Conservation (phyloP, 2,329 filamentous ascomycete species). For the Phyllosticta ampelicida region DNA sequence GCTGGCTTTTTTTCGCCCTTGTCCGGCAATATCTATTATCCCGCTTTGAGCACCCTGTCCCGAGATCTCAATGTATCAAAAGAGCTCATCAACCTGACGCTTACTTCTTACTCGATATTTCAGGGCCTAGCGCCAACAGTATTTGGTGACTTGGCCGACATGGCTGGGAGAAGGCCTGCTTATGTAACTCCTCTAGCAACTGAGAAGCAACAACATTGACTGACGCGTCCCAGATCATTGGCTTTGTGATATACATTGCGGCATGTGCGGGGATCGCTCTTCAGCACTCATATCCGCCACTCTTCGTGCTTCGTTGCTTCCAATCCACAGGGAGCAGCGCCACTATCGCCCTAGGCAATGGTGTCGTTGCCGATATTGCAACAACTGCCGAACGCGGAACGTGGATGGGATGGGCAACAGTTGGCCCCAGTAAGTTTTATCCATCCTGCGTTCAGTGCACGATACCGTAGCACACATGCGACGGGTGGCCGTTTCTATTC, state of each 20-base stretch:
- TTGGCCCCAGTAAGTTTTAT: slow-evolving; percentile 5
- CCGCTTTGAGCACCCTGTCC: slow-evolving; percentile 16
- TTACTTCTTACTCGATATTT: slow-evolving; percentile 38
- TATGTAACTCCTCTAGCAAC: slow-evolving; percentile 21
- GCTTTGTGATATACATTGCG: slow-evolving; percentile 23
- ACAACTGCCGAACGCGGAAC: slow-evolving; percentile 31
- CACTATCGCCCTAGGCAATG: slow-evolving; percentile 31
- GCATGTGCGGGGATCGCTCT: slow-evolving; percentile 26
- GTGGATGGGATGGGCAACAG: slow-evolving; percentile 30
- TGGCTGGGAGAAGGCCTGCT: slow-evolving; percentile 39
- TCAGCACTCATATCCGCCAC: slow-evolving; percentile 22
- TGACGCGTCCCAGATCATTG: slow-evolving; percentile 22
- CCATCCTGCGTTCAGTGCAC: slow-evolving; percentile 16
- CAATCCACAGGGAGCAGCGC: slow-evolving; percentile 30
- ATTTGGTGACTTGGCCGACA: slow-evolving; percentile 42
- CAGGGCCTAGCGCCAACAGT: slow-evolving; percentile 44
- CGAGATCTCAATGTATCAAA: slow-evolving; percentile 26
- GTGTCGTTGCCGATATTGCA: slow-evolving; percentile 31
- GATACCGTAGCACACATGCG: slow-evolving; percentile 16
- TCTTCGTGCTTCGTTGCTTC: slow-evolving; percentile 25
- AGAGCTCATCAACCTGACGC: slow-evolving; percentile 23
- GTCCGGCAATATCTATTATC: slow-evolving; percentile 24
- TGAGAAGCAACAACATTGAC: neutral
- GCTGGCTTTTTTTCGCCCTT: slow-evolving; percentile 44
- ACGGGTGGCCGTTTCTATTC: slow-evolving; percentile 12